Evolutionary conservation across 1,284 basidiomycete species (phyloP), one percentile per base, ranked within the genome.

Genomic region (Coniophora puteana): DNA sequence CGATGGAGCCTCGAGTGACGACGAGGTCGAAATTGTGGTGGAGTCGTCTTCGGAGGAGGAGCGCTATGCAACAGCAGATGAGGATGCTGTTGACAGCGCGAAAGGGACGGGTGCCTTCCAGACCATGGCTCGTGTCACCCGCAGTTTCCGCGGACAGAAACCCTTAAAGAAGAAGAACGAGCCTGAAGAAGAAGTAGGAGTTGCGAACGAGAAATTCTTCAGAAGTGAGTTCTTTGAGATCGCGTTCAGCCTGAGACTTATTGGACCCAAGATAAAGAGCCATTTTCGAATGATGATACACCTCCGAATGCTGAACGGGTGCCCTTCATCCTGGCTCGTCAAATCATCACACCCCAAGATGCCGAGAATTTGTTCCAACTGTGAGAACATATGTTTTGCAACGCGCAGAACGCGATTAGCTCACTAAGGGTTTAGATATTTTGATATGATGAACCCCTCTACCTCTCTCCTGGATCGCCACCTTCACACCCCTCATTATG

Each of bases 341-440:
- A 80, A 2, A 69, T 92, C 20, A 77, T 93, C 41, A 77, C 78
- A 3, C 73, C 78, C 1, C 65, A 68, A 20, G 88, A 92, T 51
- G 89, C 80, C 1, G 84, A 92, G 49, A 74, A 76, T 39, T 66
- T 93, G 12, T 93, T 93, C 63, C 69, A 76, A 50, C 87, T 90
- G 83, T 91, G 54, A 44, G 80, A 62, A 16, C 11, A 20, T 23
- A 33, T 22, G 17, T 34, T 39, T 36, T 29, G 20, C 28, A 41
- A 18, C 32, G 17, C 13, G 13, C 31, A 8, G 23, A 18, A 11
- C 6, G 30, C 48, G 24, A 17, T 4, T 37, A n/a, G 16, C 13
- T 36, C 43, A 23, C 39, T 36, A 28, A 36, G 44, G 38, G 17
- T 36, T 34, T 45, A 89, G 85, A 49, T 90, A 80, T 55, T 88